Evolutionary conservation across 2,329 filamentous ascomycete species (phyloP).

Genomic region (Fusarium torulosum): DNA sequence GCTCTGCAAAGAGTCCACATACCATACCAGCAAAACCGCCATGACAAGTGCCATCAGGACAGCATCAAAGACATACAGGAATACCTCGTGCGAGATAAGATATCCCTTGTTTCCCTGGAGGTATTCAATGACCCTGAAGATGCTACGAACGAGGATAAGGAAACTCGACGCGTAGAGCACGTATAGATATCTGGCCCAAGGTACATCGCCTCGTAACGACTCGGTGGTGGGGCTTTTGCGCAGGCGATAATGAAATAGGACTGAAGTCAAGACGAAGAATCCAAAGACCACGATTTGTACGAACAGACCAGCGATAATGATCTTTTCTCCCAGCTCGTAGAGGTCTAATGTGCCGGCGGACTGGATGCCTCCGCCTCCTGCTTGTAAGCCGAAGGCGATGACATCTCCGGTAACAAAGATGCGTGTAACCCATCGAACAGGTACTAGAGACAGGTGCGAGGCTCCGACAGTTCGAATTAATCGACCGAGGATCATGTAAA

Average conservation of each 20-base stretch:
- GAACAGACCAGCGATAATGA: constrained; percentile 10
- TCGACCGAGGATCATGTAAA: constrained; percentile 27
- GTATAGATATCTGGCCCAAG: constrained; percentile 15
- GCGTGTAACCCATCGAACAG: constrained; percentile 23
- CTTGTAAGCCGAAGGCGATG: constrained; percentile 6
- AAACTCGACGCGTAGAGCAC: constrained; percentile 17
- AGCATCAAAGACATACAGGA: constrained; percentile 16
- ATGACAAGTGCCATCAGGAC: constrained; percentile 19
- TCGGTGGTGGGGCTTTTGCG: neutral
- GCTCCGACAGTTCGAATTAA: constrained; percentile 17
- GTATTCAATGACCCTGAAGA: constrained; percentile 17
- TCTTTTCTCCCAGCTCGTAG: constrained; percentile 13
- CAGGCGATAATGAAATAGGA: constrained; percentile 13
- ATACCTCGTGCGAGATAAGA: constrained; percentile 16
- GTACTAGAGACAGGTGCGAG: constrained; percentile 2
- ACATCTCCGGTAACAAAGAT: constrained; percentile 17
- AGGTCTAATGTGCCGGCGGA: constrained; percentile 4
- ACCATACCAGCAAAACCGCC: constrained; percentile 8
- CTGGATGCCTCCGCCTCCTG: constrained; percentile 14
- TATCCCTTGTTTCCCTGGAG: constrained; percentile 10
- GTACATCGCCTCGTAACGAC: neutral
- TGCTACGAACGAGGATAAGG: constrained; percentile 18
- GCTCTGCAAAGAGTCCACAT: constrained; percentile 12
- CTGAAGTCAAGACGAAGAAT: constrained; percentile 15
- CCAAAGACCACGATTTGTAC: constrained; percentile 19